Percentiles rank a stretch among this genome's conserved stretches.
Conservation (phyloP, 106 monocot genomes). For the Vanilla planifolia region DNA sequence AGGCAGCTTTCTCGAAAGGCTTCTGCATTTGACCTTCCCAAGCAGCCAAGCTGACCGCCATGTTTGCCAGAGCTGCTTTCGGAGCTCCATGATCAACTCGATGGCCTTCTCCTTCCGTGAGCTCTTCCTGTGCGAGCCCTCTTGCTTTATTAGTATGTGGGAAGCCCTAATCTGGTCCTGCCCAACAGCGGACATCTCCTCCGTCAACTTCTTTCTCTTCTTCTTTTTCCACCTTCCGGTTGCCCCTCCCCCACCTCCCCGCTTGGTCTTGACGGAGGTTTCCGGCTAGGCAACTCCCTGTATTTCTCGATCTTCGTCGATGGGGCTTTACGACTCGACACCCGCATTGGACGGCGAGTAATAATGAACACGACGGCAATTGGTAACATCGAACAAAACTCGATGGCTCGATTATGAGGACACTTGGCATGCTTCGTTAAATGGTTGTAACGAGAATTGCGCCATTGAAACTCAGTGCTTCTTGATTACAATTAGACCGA, state of each 20-base stretch:
- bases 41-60: no score
- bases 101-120: slow-evolving; percentile 62
- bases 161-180: slow-evolving; percentile 38
- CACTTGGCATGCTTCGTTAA: no score
- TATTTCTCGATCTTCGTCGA: not conserved
- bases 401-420: no score
- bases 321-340: no score
- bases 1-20: no score
- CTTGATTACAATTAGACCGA: no score
- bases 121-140: slow-evolving; percentile 52
- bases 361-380: no score
- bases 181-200: slow-evolving; percentile 1
- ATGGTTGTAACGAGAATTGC: no score
- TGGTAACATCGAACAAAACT: no score
- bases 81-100: slow-evolving; percentile 27
- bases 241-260: not conserved
- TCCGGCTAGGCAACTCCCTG: not conserved
- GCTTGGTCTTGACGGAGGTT: not conserved
- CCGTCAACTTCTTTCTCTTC: slow-evolving; percentile 2
- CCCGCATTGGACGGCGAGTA: no score
- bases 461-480: no score
- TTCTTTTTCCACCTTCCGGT: slow-evolving; percentile 3
- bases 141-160: slow-evolving; percentile 68
- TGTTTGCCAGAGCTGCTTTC: slow-evolving; percentile 78
- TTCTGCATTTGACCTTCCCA: no score